phyloP scores from a whole-genome alignment of 331 rosid genomes.

The Acacia pycnantha region DNA sequence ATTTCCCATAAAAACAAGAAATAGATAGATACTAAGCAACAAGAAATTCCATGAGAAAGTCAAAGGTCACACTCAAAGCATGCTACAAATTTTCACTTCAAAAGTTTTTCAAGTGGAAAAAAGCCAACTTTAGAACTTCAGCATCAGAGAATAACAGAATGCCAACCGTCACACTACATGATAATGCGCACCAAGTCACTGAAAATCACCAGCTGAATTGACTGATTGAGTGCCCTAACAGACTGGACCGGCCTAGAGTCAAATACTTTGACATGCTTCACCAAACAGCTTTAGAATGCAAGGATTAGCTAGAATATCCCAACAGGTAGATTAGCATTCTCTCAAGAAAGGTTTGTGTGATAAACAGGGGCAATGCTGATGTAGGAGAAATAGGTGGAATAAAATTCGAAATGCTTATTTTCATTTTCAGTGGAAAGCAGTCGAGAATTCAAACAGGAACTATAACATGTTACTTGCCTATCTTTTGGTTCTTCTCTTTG shows the following conservation, averaged over 20 bases:
- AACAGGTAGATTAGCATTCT: not conserved
- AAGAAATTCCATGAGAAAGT: not conserved
- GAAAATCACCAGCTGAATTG: not conserved
- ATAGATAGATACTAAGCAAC: not conserved
- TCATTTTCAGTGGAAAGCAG: not conserved
- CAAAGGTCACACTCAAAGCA: not conserved
- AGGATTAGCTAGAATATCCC: not conserved
- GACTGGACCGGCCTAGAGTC: not conserved
- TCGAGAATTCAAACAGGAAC: not conserved
- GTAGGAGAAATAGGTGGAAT: not conserved
- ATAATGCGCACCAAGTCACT: not conserved
- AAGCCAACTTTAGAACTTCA: not conserved
- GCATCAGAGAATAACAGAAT: not conserved
- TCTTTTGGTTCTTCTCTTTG: not conserved
- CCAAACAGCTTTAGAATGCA: not conserved
- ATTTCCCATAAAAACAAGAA: not conserved
- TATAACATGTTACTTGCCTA: not conserved
- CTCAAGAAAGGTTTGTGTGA: not conserved
- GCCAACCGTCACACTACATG: not conserved
- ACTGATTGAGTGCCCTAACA: not conserved
- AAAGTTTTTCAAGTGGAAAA: not conserved
- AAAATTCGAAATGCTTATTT: not conserved
- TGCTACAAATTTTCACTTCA: not conserved
- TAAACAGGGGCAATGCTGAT: not conserved
- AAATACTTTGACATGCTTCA: not conserved